Base-by-base conservation (phyloP, 495 filamentous ascomycete species). In the Penicillium cataractarum region DNA sequence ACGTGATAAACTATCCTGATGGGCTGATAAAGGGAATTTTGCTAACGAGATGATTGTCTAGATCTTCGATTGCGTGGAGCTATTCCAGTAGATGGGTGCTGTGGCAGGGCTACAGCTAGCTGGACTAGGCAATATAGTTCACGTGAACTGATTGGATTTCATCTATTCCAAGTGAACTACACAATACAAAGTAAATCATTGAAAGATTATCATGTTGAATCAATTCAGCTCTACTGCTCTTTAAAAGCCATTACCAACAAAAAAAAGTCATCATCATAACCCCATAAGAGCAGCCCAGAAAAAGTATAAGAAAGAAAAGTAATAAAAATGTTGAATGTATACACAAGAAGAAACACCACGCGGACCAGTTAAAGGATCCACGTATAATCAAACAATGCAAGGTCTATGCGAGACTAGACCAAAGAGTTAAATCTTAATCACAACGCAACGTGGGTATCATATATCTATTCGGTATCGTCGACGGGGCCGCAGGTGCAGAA, bases 401-500 rank as follows among this genome's bases (percentile, higher is more conserved):
- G 39, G 35, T 17, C 35, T 17, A 22, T 22, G 39, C 39, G 33
- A 39, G n/a, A n/a, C n/a, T n/a, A n/a, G n/a, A n/a, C 40, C 40
- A 58, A 51, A 52, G 27, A 52, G 29, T 44, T 40, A 21, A 46
- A 19, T 39, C 44, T 50, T 62, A 60, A 60, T 58, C 59, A 48
- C 60, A 70, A 40, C 62, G 46, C 68, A 71, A 64, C 68, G 72
- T 71, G 77, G 77, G 77, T 80, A 80, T 80, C 77, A 75, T 74
- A 70, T 65, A 59, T 73, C 71, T 78, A 80, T 56, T 73, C 75
- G 42, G 63, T 70, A 57, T 81, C 78, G 59, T 81, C 78, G 44
- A 97, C 92, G 0, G 96, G 94, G 29, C 90, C 88, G 74, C 95
- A 99, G 13, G 93, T 96, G 77, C 92, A 97, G 83, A 97, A 96